Base-by-base conservation (phyloP, 805 yeast species). In the Ogataea haglerorum region DNA sequence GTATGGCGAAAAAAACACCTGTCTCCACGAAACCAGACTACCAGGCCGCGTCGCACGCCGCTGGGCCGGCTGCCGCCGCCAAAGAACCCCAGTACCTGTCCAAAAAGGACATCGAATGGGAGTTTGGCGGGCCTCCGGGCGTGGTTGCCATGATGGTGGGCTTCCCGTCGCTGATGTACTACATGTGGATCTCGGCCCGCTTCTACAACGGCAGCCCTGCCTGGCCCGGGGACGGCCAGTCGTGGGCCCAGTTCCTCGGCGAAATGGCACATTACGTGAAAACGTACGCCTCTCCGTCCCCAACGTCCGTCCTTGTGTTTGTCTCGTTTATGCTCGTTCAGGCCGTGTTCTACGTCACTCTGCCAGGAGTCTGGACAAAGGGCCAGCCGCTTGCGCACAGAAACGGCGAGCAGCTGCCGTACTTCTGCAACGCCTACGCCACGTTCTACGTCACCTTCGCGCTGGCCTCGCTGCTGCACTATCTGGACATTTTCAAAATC, bases 341-440 rank as follows among this genome's bases (percentile, higher is more conserved):
- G 67, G 80, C 74, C 10, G 46, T 75, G 12, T 80, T 90, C 52
- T 91, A 91, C 65, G 80, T 83, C 55, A 79, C 82, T 6, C 72
- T 91, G 53, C 99, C 99, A 2, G 98, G 98, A 41, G 70, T 91
- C 34, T 86, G 93, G 90, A 86, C 95, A 25, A 82, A 88, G 62
- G 99, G 99, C 38, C 95, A 89, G 58, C 96, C 95, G 5, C 78
- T 93, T 57, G 71, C 76, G 5, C 98, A 93, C 60, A 68, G 85
- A 65, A 72, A 85, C 52, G 79, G 81, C 60, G 77, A 78, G 57
- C 95, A 88, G 55, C 73, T 93, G 63, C 93, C 95, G 4, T 93
- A 93, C 68, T 90, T 69, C 67, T 93, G 99, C 68, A 93, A 90
- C 62, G 96, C 99, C 1, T 75, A 86, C 69, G 78, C 81, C 75